Percentiles rank a stretch among this genome's conserved stretches.
These are phyloP conservation scores for Salix exigua DNA, from an alignment of 345 rosid species.

Conservation along the genomic window DNA sequence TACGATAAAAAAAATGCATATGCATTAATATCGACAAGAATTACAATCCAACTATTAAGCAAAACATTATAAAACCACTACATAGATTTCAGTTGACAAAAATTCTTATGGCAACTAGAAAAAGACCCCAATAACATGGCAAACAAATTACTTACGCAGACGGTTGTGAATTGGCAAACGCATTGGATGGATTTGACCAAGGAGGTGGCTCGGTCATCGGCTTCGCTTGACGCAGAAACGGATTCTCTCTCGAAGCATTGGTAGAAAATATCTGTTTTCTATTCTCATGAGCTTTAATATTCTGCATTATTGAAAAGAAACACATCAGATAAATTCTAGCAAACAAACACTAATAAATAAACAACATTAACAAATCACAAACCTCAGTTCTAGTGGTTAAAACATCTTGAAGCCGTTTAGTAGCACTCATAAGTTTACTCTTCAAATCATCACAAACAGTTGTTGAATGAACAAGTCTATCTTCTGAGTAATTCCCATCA, in stretches of 20 bases:
- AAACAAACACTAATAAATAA: background rate
- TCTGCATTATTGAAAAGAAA: conserved; percentile 31
- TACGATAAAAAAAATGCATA: background rate
- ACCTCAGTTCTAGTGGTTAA: conserved; percentile 88
- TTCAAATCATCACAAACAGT: conserved; percentile 83
- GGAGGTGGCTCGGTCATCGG: conserved; percentile 75
- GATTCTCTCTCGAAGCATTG: conserved; percentile 54
- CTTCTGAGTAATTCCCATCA: conserved; percentile 71
- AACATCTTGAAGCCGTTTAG: conserved; percentile 74
- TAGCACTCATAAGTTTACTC: conserved; percentile 74
- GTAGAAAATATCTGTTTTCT: conserved; percentile 76
- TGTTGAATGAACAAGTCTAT: conserved; percentile 66
- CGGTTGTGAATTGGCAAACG: conserved; percentile 36
- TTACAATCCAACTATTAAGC: background rate
- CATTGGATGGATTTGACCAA: conserved; percentile 64
- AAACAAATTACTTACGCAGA: conserved; percentile 40
- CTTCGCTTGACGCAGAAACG: conserved; percentile 41
- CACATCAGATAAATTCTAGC: background rate
- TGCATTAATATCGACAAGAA: background rate
- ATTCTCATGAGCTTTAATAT: conserved; percentile 88
- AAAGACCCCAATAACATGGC: background rate
- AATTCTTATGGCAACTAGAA: background rate
- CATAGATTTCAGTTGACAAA: too few relatives aligned
- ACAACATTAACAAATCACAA: conserved; percentile 8
- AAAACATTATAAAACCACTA: too few relatives aligned